phyloP scores from a whole-genome alignment of 2,329 filamentous ascomycete genomes.

The Fulvia fulva region DNA sequence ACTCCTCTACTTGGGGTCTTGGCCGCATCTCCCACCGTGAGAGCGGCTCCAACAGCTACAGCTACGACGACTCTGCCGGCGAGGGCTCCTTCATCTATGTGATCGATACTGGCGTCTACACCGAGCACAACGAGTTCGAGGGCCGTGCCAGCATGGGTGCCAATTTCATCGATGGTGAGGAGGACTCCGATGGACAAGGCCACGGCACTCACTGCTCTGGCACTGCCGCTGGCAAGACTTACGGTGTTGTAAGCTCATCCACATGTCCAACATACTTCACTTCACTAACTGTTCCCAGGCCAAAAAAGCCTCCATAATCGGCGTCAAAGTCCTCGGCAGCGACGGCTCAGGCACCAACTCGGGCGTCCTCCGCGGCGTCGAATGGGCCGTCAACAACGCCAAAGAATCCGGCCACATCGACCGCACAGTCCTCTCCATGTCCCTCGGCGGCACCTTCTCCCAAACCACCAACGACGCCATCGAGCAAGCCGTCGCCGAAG shows the following conservation, averaged over 20 bases:
- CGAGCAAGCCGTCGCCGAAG: constrained; percentile 33
- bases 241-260: constrained; percentile 48
- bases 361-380: constrained; percentile 47
- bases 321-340: constrained; percentile 48
- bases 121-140: constrained; percentile 33
- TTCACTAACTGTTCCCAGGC: constrained; percentile 22
- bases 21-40: constrained; percentile 19
- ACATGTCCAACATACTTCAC: not conserved
- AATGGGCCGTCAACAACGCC: constrained; percentile 49
- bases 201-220: constrained; percentile 78
- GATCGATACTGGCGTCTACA: constrained; percentile 26
- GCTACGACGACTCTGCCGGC: constrained; percentile 17
- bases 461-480: constrained; percentile 38
- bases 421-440: constrained; percentile 36
- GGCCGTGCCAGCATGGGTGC: constrained; percentile 30
- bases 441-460: constrained; percentile 38
- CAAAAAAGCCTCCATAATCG: constrained; percentile 42
- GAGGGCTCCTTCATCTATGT: constrained; percentile 26
- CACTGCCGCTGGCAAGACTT: constrained; percentile 63
- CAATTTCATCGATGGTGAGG: constrained; percentile 30
- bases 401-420: constrained; percentile 72
- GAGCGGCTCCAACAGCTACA: constrained; percentile 19
- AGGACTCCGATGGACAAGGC: constrained; percentile 50
- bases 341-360: constrained; percentile 42
- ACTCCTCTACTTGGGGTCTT: constrained; percentile 22